phyloP scores from a whole-genome alignment of 257 asterid species.

The Cinchona pubescens region DNA sequence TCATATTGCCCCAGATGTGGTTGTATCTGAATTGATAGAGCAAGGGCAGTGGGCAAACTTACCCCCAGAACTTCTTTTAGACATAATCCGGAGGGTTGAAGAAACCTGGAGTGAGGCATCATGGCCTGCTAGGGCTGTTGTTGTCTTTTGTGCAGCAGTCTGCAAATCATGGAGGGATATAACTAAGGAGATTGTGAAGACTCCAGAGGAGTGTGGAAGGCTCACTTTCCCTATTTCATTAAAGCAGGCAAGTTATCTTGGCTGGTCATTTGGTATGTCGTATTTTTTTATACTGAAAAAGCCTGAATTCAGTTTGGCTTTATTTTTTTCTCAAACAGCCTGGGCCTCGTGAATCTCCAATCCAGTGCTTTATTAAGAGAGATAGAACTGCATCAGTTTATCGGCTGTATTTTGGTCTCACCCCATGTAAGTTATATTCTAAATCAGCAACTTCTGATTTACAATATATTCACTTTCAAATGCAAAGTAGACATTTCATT shows the following conservation, averaged over 20 bases:
- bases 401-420: conserved; percentile 71
- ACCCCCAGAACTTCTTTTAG: conserved; percentile 84
- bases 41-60: conserved; percentile 96
- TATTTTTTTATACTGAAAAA: conserved; percentile 4
- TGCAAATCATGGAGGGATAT: conserved; percentile 92
- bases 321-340: conserved; percentile 44
- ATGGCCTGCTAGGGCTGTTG: conserved; percentile 87
- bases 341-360: conserved; percentile 88
- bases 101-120: conserved; percentile 86
- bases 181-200: conserved; percentile 89
- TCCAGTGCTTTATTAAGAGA: conserved; percentile 88
- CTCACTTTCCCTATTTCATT: conserved; percentile 91
- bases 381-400: conserved; percentile 70
- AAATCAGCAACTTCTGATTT: neutral
- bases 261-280: neutral
- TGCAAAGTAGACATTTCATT: neutral
- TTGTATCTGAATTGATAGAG: conserved; percentile 48
- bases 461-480: neutral
- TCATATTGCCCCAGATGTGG: conserved; percentile 66
- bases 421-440: conserved; percentile 66
- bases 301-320: conserved; percentile 2
- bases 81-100: conserved; percentile 77
- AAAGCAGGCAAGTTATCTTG: conserved; percentile 59
- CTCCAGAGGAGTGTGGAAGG: conserved; percentile 91
- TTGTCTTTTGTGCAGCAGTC: conserved; percentile 85